Conservation (phyloP, 176 grass and related monocot species). For the Saccharum officinarum region DNA sequence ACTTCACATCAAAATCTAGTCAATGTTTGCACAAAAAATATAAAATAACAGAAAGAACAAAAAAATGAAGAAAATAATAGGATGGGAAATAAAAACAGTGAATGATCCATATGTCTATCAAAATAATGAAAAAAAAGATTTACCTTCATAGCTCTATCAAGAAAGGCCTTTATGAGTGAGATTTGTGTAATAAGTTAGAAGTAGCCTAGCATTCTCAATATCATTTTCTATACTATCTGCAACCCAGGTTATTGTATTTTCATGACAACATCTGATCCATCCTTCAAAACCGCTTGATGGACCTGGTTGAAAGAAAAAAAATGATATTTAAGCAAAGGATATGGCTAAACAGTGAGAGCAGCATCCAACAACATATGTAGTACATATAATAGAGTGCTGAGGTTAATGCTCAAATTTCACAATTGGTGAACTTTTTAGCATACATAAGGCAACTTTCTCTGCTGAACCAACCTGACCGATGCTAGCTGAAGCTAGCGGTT, state of each 20-base stretch:
- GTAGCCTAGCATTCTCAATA: conserved; percentile 83
- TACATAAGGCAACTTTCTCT: neutral
- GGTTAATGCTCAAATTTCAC: neutral
- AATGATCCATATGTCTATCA: neutral
- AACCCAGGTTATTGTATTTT: conserved; percentile 98
- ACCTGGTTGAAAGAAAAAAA: conserved; percentile 50
- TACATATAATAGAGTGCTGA: neutral
- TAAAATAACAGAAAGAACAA: conserved; percentile 1
- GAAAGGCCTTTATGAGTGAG: conserved; percentile 91
- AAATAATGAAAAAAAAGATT: conserved; percentile 20
- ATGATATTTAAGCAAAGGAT: conserved; percentile 11
- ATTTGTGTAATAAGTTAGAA: conserved; percentile 73
- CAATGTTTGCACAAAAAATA: neutral
- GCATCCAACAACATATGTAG: neutral
- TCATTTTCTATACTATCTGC: conserved; percentile 96
- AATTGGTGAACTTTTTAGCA: neutral
- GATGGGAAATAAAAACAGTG: neutral
- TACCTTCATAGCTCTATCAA: conserved; percentile 97
- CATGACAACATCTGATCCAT: conserved; percentile 74
- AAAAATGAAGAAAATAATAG: neutral
- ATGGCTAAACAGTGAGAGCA: neutral
- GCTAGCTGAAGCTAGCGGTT: conserved; percentile 89
- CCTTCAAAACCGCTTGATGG: conserved; percentile 73
- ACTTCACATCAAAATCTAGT: no score
- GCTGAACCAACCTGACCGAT: conserved; percentile 61